phyloP scores from a whole-genome alignment of 176 grass and related monocot genomes.

The Triticum dicoccoides region DNA sequence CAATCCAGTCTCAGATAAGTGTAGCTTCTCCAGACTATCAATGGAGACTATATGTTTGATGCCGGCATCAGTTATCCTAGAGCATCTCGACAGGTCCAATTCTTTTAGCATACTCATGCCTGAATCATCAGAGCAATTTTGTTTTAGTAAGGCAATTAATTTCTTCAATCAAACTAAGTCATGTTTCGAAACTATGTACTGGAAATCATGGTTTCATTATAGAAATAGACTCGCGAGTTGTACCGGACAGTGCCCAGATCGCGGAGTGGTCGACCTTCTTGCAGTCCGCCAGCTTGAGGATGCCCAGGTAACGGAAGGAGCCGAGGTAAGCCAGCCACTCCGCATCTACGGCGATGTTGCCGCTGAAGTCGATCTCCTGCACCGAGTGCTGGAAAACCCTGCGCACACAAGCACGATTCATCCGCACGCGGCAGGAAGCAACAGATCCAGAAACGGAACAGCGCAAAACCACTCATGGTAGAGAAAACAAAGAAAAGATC shows the following conservation, averaged over 20 bases:
- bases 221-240: background rate
- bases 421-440: background rate
- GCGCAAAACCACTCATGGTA: background rate
- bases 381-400: constrained; percentile 71
- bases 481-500: background rate
- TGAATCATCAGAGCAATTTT: constrained; percentile 15
- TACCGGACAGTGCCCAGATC: constrained; percentile 72
- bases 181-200: background rate
- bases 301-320: constrained; percentile 48
- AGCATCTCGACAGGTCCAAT: constrained; percentile 78
- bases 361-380: constrained; percentile 67
- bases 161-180: background rate
- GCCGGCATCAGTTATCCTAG: constrained; percentile 67
- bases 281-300: constrained; percentile 72
- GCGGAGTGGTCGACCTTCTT: constrained; percentile 57
- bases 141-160: background rate
- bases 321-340: constrained; percentile 93
- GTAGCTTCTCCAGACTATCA: constrained; percentile 70
- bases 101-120: constrained; percentile 75
- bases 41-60: constrained; percentile 78
- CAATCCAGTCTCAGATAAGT: constrained; percentile 60
- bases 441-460: background rate
- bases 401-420: constrained; percentile 1
- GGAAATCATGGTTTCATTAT: too few species aligned
- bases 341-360: constrained; percentile 38